Evolutionary conservation across 2,329 filamentous ascomycete genomes (phyloP).

Genomic region (Ceratocystis colombiana): DNA sequence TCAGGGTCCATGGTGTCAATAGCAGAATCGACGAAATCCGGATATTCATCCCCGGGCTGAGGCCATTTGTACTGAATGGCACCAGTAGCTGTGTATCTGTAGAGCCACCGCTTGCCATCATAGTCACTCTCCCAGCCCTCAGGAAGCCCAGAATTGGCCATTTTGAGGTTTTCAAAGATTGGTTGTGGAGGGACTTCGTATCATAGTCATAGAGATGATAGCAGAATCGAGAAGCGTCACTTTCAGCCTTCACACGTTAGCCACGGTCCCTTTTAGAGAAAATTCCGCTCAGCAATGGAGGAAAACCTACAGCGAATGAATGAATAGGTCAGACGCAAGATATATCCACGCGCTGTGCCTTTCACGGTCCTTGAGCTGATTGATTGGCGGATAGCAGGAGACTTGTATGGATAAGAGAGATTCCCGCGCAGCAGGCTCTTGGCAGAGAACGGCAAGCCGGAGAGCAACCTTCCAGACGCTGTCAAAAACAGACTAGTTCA

Average conservation of each 20-base stretch:
- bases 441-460: not conserved
- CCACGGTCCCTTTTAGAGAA: not conserved
- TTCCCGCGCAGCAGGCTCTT: not conserved
- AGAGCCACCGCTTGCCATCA: constrained; percentile 49
- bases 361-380: not conserved
- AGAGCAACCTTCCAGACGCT: not conserved
- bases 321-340: not conserved
- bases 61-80: constrained; percentile 49
- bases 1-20: constrained; percentile 39
- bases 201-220: not conserved
- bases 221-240: not conserved
- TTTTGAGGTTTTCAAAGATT: constrained; percentile 28
- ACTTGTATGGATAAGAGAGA: not conserved
- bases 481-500: not conserved
- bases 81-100: constrained; percentile 45
- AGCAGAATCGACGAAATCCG: constrained; percentile 38
- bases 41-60: constrained; percentile 48
- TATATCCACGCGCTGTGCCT: not conserved
- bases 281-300: not conserved
- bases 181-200: not conserved
- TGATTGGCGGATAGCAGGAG: not conserved
- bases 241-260: not conserved
- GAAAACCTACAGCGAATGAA: not conserved
- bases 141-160: constrained; percentile 37
- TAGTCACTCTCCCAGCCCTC: constrained; percentile 50